Evolutionary conservation across 192 early-diverging fungal genomes (phyloP).

Genomic region (Borealophlyctis nickersoniae): DNA sequence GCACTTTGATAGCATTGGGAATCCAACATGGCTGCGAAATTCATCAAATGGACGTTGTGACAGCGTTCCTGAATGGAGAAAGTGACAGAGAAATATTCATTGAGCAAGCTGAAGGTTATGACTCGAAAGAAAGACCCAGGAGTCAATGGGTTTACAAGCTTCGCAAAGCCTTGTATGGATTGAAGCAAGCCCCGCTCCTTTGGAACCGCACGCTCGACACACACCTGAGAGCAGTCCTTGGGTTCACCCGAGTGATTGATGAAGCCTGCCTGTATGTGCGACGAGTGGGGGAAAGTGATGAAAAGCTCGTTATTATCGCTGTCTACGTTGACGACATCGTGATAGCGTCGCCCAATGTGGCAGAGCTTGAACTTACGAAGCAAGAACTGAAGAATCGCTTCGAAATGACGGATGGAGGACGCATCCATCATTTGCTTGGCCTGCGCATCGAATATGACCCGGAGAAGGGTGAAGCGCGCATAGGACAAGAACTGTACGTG

Average conservation of each 20-base stretch:
- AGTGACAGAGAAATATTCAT: conserved; percentile 27
- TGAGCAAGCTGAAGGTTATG: conserved; percentile 28
- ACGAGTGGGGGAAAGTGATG: too few relatives aligned
- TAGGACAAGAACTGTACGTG: neutral
- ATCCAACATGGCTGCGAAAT: neutral
- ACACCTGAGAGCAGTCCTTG: neutral
- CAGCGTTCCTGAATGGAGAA: conserved; percentile 29
- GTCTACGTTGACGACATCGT: conserved; percentile 1
- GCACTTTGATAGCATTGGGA: conserved; percentile 5
- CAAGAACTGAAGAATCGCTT: too few relatives aligned
- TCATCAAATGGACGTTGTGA: conserved; percentile 22
- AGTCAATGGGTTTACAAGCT: too few relatives aligned
- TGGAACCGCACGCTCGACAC: neutral
- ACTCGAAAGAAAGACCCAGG: too few relatives aligned
- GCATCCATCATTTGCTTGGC: neutral
- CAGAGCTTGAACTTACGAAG: too few relatives aligned
- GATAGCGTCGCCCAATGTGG: neutral
- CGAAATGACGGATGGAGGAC: conserved; percentile 9
- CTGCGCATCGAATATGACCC: neutral
- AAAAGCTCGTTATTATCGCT: too few relatives aligned
- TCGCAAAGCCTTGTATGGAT: neutral
- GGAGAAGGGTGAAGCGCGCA: neutral
- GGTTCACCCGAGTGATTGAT: too few relatives aligned
- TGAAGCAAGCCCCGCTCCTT: neutral
- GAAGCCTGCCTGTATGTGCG: too few relatives aligned